Evolutionary conservation across 2,329 filamentous ascomycete genomes (phyloP).

Genomic region (Alternaria sp.): DNA sequence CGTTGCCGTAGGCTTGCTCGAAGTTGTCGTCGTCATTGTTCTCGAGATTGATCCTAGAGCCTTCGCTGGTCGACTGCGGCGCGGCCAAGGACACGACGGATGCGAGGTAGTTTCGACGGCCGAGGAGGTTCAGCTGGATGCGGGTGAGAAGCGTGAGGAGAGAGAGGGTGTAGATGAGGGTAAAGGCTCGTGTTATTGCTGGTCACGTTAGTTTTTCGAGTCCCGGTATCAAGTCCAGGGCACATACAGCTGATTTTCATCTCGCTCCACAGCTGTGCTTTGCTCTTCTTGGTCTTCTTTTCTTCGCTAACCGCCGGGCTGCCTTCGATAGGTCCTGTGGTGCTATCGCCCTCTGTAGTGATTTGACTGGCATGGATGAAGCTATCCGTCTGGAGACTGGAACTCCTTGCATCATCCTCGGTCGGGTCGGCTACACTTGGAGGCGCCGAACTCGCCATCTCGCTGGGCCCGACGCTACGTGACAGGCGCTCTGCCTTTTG

Average conservation of each 20-base stretch:
- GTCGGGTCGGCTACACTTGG: constrained; percentile 68
- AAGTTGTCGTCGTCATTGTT: constrained; percentile 90
- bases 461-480: constrained; percentile 65
- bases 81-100: constrained; percentile 92
- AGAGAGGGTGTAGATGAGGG: constrained; percentile 87
- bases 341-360: constrained; percentile 58
- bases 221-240: constrained; percentile 1
- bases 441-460: constrained; percentile 65
- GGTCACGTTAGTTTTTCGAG: constrained; percentile 29
- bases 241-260: constrained; percentile 89
- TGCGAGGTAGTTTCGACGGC: constrained; percentile 92
- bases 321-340: constrained; percentile 48
- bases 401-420: constrained; percentile 83
- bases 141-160: constrained; percentile 91
- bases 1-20: constrained; percentile 84
- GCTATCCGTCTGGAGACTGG: constrained; percentile 79
- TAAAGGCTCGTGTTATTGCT: constrained; percentile 92
- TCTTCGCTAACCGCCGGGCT: constrained; percentile 54
- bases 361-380: constrained; percentile 85
- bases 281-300: constrained; percentile 73
- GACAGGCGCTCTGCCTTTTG: constrained; percentile 81
- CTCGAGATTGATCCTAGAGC: constrained; percentile 83
- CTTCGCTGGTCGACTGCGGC: constrained; percentile 67
- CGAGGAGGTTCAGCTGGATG: constrained; percentile 95
- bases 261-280: constrained; percentile 96